Base-by-base conservation (phyloP, 2,329 filamentous ascomycete species). In the Chaetomiaceae sp. region DNA sequence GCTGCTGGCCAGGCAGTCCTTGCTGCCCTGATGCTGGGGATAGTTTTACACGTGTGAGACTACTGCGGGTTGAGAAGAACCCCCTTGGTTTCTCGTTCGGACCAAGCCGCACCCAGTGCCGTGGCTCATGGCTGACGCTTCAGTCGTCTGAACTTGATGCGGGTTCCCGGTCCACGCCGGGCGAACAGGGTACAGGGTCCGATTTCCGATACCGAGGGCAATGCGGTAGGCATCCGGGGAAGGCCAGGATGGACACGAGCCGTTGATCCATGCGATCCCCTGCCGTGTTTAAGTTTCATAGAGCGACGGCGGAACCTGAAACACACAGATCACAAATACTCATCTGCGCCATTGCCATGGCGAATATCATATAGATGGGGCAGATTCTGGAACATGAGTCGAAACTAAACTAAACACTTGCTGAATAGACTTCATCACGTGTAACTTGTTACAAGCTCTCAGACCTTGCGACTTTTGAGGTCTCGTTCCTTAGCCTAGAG, bases 361-460 rank as follows among this genome's bases (percentile, higher is more conserved):
- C 32, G 10, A 30, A 16, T 14, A 25, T 25, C 34, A 30, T 23
- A 25, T 25, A 32, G 25, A 16, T 14, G 7, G n/a, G 8, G 32
- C 7, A 13, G 16, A 14, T 44, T 45, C 27, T 46, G 49, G 48
- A 51, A 51, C 48, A 32, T 8, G 13, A 30, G n/a, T 38, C 32
- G 48, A 51, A 51, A 51, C 48, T n/a, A 23, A 48, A 40, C 33
- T n/a, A n/a, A n/a, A n/a, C n/a, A n/a, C n/a, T n/a, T n/a, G 30
- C 5, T n/a, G 7, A 21, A 18, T 9, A 13, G 21, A 38, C 36
- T 8, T 21, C 5, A 11, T 38, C 18, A 9, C 18, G 8, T 36
- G 33, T 18, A 27, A 27, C 25, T 27, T 9, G 25, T 27, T 9
- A 5, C 5, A 27, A 27, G 25, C 25, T n/a, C n/a, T n/a, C n/a